Evolutionary conservation across 768 basidiomycete species (phyloP).

Genomic region (Lactarius psammicola): DNA sequence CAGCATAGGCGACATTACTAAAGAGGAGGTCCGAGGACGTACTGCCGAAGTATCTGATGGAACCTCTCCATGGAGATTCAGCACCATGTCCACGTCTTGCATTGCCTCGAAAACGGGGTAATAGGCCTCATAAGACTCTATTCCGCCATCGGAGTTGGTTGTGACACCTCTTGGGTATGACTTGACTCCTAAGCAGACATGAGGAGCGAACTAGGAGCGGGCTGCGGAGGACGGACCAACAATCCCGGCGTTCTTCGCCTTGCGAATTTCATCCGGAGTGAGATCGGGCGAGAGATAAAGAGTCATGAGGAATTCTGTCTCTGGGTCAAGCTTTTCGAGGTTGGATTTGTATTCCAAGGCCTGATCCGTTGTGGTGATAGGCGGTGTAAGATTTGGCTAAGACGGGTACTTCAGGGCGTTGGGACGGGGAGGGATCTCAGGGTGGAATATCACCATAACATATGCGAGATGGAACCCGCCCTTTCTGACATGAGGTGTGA

Average conservation of each 20-base stretch:
- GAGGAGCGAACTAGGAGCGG: background rate
- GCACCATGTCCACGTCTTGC: slow-evolving; percentile 90
- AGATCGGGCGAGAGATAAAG: slow-evolving; percentile 91
- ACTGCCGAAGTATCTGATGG: slow-evolving; percentile 74
- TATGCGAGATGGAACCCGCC: slow-evolving; percentile 93
- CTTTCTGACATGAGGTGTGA: slow-evolving; percentile 83
- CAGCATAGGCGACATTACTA: background rate
- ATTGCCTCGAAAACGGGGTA: slow-evolving; percentile 92
- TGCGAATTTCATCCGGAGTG: slow-evolving; percentile 86
- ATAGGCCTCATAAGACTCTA: slow-evolving; percentile 92
- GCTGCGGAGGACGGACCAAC: slow-evolving; percentile 41
- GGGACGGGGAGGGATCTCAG: background rate
- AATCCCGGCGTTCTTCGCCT: slow-evolving; percentile 83
- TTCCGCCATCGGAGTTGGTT: slow-evolving; percentile 94
- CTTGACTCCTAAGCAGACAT: slow-evolving; percentile 63
- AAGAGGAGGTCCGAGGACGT: slow-evolving; percentile 34
- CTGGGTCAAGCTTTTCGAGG: slow-evolving; percentile 71
- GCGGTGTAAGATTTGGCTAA: slow-evolving; percentile 91
- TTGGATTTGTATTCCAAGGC: slow-evolving; percentile 78
- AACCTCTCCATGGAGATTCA: slow-evolving; percentile 96
- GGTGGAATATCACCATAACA: slow-evolving; percentile 73
- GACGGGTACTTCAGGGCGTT: background rate
- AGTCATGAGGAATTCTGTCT: slow-evolving; percentile 90
- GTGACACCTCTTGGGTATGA: slow-evolving; percentile 97
- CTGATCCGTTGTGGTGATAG: slow-evolving; percentile 76